Base-by-base conservation (phyloP, 2,329 filamentous ascomycete species). In the Botryotinia globosa region DNA sequence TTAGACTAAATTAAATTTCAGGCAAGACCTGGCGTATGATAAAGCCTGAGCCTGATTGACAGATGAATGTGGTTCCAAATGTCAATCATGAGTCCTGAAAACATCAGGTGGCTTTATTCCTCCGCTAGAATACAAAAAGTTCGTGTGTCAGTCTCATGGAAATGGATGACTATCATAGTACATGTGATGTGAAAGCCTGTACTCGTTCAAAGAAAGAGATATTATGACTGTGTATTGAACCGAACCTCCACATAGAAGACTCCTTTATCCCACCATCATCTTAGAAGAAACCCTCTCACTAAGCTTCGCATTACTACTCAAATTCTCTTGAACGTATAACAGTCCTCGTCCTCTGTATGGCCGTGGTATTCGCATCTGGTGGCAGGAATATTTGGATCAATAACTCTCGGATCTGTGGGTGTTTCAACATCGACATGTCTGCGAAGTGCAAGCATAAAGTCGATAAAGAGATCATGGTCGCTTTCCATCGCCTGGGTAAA, bases 401-500 rank as follows among this genome's bases (percentile, higher is more conserved):
- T 42, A 12, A 42, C 4, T 59, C 32, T 34, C 6, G 56, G 56
- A 34, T 59, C 56, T 14, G 4, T 34, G 0, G 56, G 56, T 9
- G 4, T 5, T 29, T 0, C 32, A 10, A 22, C 18, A 0, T 6
- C 7, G 9, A 37, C 56, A 59, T 37, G 8, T 34, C 14, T 37
- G 1, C 32, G 32, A 10, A 59, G 56, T 3, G 7, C 7, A 22
- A 34, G 18, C 56, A 59, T 59, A 8, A 25, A 59, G 18, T 59
- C 56, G 9, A 3, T 25, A 10, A 59, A 59, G 20, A 59, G 7
- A 10, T 59, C 32, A 59, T 37, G 10, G 29, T 59, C 4, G 16
- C 18, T 34, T 22, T 22, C 2, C 56, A 37, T 37, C 10, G 18
- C 1, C 16, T 59, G 0, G 32, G 25, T 59, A 20, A 42, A 42